These are phyloP conservation scores for Sonneratia caseolaris DNA, from an alignment of 345 rosid genomes.

Conservation along the genomic window DNA sequence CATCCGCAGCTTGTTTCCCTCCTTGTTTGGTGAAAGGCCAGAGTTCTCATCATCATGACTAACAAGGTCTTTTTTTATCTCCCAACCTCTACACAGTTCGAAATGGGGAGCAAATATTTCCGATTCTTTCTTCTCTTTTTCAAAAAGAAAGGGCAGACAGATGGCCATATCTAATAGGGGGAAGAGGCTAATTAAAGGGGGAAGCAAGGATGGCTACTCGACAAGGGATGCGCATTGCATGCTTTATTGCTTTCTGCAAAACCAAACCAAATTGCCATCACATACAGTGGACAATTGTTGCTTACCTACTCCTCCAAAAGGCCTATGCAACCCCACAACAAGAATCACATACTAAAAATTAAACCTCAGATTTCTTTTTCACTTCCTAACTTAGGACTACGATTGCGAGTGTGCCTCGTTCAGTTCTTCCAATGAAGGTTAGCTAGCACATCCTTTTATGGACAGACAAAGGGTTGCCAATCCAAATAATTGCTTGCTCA, in stretches of 20 bases:
- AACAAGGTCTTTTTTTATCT: not conserved
- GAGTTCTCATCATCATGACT: not conserved
- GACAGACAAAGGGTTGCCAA: not conserved
- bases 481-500: not conserved
- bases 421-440: not conserved
- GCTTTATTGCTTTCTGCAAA: not conserved
- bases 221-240: not conserved
- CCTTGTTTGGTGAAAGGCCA: not conserved
- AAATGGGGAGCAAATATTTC: slow-evolving; percentile 6
- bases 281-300: not conserved
- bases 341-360: not conserved
- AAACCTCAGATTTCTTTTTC: not conserved
- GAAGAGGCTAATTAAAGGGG: slow-evolving; percentile 3
- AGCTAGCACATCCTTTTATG: not conserved
- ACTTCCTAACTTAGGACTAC: not conserved
- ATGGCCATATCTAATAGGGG: not conserved
- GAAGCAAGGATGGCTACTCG: not conserved
- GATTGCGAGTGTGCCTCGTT: not conserved
- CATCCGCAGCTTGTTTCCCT: not conserved
- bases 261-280: slow-evolving; percentile 3
- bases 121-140: not conserved
- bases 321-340: not conserved
- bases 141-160: not conserved
- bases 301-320: not conserved
- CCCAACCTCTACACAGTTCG: not conserved